These are phyloP conservation scores for Diaporthe caulivora DNA, from an alignment of 2,329 filamentous ascomycete genomes.

Conservation along the genomic window DNA sequence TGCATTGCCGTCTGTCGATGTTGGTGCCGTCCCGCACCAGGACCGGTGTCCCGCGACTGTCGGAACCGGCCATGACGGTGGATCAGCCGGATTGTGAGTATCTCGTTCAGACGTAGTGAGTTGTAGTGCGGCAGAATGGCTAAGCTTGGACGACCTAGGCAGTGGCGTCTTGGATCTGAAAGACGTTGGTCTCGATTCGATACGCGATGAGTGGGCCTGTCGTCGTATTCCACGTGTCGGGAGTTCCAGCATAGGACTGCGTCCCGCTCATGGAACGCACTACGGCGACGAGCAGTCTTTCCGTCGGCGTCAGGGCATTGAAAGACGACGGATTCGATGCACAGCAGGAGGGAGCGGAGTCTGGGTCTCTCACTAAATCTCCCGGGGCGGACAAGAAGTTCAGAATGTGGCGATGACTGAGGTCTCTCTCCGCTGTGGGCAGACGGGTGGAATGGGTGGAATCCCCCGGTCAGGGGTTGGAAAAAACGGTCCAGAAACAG, in stretches of 20 bases:
- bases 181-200: neutral
- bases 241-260: neutral
- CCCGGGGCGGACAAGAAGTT: neutral
- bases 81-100: neutral
- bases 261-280: neutral
- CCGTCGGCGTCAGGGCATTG: neutral
- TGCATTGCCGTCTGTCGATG: constrained; percentile 75
- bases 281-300: neutral
- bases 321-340: neutral
- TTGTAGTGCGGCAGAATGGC: neutral
- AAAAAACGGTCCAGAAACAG: neutral
- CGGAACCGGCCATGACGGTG: constrained; percentile 23
- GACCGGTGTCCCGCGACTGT: constrained; percentile 28
- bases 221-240: neutral
- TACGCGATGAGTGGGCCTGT: neutral
- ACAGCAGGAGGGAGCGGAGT: neutral
- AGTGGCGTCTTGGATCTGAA: no score
- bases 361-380: neutral
- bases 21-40: constrained; percentile 57
- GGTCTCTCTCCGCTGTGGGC: constrained; percentile 2
- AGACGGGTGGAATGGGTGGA: neutral
- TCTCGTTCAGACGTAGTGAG: fast-evolving
- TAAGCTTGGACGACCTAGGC: neutral
- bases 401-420: neutral
- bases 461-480: constrained; percentile 20